Conservation (phyloP, 2,329 filamentous ascomycete genomes). For the Thyridium curvatum region DNA sequence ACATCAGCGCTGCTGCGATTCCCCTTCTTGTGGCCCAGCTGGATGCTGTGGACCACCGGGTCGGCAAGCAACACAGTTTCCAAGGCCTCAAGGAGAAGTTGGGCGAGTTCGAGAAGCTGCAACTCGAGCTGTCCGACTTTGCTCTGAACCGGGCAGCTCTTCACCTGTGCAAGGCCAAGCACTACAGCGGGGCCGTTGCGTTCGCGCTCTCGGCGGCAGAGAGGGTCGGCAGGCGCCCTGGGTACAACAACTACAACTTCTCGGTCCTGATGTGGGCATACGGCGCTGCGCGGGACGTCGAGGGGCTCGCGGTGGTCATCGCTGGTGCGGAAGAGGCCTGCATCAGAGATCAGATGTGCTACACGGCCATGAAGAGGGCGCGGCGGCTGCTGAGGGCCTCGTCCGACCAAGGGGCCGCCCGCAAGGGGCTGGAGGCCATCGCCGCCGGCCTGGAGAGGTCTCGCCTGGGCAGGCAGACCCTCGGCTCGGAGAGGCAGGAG, state of each 20-base stretch:
- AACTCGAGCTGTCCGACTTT: conserved; percentile 14
- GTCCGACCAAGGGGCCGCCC: no score
- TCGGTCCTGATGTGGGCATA: conserved; percentile 18
- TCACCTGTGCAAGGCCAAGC: conserved; percentile 16
- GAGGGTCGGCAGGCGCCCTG: conserved; percentile 11
- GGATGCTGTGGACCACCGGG: conserved; percentile 20
- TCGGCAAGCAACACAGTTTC: conserved; percentile 11
- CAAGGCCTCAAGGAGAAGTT: conserved; percentile 13
- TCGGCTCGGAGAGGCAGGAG: conserved; percentile 10
- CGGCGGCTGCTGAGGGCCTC: conserved; percentile 8
- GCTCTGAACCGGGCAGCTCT: conserved; percentile 22
- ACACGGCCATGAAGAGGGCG: conserved; percentile 13
- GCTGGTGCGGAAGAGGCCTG: conserved; percentile 7
- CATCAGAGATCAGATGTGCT: conserved; percentile 6
- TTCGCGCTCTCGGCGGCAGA: conserved; percentile 19
- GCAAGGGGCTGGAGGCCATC: conserved; percentile 9
- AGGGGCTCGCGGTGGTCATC: conserved; percentile 12
- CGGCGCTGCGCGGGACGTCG: conserved; percentile 12
- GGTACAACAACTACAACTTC: conserved; percentile 25
- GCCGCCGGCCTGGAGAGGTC: conserved; percentile 13
- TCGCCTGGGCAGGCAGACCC: conserved; percentile 8
- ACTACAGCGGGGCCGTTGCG: conserved; percentile 17
- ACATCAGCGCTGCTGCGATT: conserved; percentile 32
- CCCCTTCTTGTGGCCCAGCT: conserved; percentile 31
- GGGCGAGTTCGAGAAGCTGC: conserved; percentile 11